phyloP scores from a whole-genome alignment of 345 rosid genomes.

The Citrus inodora region DNA sequence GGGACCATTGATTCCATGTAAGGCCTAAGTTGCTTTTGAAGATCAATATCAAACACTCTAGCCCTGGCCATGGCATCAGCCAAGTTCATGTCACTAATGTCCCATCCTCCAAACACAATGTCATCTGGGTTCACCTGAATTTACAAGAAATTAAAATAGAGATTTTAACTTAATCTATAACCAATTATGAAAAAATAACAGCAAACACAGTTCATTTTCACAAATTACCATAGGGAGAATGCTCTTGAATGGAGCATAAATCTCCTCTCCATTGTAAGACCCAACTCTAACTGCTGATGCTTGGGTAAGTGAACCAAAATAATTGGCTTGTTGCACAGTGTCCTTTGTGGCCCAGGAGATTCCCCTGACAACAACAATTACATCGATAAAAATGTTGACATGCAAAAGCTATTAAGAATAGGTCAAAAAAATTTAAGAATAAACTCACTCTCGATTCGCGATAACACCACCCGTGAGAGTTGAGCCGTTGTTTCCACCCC shows the following conservation, averaged over 20 bases:
- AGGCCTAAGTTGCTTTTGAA: slow-evolving; percentile 91
- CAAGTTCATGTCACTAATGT: slow-evolving; percentile 91
- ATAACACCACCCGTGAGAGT: slow-evolving; percentile 90
- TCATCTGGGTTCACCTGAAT: slow-evolving; percentile 86
- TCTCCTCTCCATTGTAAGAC: slow-evolving; percentile 95
- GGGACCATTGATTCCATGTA: slow-evolving; percentile 95
- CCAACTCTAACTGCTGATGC: slow-evolving; percentile 91
- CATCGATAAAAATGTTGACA: neutral
- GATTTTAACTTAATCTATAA: neutral
- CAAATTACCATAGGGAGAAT: slow-evolving; percentile 82
- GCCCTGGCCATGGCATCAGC: slow-evolving; percentile 98
- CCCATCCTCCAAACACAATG: slow-evolving; percentile 97
- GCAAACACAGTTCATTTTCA: neutral
- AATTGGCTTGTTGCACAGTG: slow-evolving; percentile 94
- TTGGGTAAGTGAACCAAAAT: slow-evolving; percentile 94
- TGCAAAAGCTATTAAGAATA: neutral
- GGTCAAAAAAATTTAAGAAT: neutral
- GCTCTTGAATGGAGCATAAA: slow-evolving; percentile 96
- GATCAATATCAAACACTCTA: slow-evolving; percentile 82
- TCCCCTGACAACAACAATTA: slow-evolving; percentile 49
- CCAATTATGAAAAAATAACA: neutral
- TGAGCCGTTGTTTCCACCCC: slow-evolving; percentile 97
- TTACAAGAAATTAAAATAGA: neutral
- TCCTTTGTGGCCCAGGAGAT: slow-evolving; percentile 99
- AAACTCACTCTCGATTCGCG: slow-evolving; percentile 85